phyloP scores from a whole-genome alignment of 345 rosid genomes.

The Populus deltoides region DNA sequence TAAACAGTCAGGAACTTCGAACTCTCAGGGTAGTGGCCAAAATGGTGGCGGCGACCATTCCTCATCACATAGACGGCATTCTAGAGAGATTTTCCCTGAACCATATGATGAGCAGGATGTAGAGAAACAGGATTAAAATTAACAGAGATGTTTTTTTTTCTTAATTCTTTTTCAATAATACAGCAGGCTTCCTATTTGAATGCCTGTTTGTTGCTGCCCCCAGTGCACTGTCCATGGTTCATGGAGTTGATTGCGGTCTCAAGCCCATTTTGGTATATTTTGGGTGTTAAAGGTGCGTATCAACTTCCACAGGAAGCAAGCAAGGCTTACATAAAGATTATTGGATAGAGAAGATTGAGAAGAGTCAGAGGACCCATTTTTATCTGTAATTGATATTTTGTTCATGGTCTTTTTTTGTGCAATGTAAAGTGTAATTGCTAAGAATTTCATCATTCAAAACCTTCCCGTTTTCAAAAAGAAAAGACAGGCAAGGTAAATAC shows the following conservation, averaged over 20 bases:
- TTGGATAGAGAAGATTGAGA: background rate
- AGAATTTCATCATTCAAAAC: background rate
- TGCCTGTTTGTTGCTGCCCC: slow-evolving; percentile 10
- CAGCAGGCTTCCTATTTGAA: slow-evolving; percentile 39
- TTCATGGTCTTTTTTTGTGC: slow-evolving; percentile 5
- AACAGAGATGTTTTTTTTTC: slow-evolving; percentile 31
- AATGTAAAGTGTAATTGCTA: slow-evolving; percentile 13
- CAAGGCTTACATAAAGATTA: background rate
- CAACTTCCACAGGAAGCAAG: background rate
- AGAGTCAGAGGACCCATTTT: slow-evolving; percentile 7
- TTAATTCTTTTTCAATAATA: slow-evolving; percentile 65
- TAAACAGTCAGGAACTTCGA: slow-evolving; percentile 65
- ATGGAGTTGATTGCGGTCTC: background rate
- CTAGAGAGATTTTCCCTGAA: slow-evolving; percentile 88
- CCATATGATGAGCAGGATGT: slow-evolving; percentile 51
- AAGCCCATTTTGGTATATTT: background rate
- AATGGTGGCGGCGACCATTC: slow-evolving; percentile 60
- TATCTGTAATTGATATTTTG: slow-evolving; percentile 19
- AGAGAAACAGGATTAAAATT: slow-evolving; percentile 49
- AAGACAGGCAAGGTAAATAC: background rate
- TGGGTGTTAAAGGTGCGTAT: background rate
- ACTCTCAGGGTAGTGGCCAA: slow-evolving; percentile 77
- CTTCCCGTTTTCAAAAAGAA: background rate
- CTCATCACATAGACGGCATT: slow-evolving; percentile 72
- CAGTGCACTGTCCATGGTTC: background rate